Evolutionary conservation across 1,284 basidiomycete species (phyloP), one percentile per base, ranked within the genome.

Genomic region (Irpex sp.): DNA sequence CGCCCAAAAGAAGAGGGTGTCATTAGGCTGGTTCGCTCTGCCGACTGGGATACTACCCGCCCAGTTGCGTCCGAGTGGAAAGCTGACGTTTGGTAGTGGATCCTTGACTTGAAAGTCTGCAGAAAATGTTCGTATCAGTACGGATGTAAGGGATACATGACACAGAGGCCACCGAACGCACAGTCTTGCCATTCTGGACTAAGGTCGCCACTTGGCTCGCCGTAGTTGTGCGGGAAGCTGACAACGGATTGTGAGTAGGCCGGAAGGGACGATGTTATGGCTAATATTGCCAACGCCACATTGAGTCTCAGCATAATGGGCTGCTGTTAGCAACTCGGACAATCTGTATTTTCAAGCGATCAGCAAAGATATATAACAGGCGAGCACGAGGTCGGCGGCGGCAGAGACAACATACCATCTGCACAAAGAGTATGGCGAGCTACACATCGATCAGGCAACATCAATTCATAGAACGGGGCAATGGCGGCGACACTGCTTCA

Each of bases 1-100:
- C 2, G 79, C 89, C 80, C 84, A 84, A 74, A 91, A 91, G 76
- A 90, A 92, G 2, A 92, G 76, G 0, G 89, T 89, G 65, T 91
- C 77, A 63, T 91, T 89, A 0, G 86, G 85, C 17, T 78, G 73
- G 3, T 66, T 69, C 15, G 64, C 60, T 51, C 88, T 80, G 65
- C 86, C 77, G 1, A 91, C 88, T 5, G 82, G 81, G 60, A 91
- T 80, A 64, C 88, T 92, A 59, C 89, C 89, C 0, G 89, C 88
- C 69, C 80, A 92, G 70, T 79, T 85, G 6, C 82, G 81, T 11
- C 78, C 74, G 8, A 88, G 69, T 34, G 78, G 69, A 71, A 85
- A 88, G 0, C 86, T 86, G 3, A 91, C 77, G 68, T 89, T 89
- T 1, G 89, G 88, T 8, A 92, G 79, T 15, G 64, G 49, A 5